Evolutionary conservation across 768 basidiomycete genomes (phyloP), one percentile per base, ranked within the genome.

Genomic region (Leccinum incarnatum): DNA sequence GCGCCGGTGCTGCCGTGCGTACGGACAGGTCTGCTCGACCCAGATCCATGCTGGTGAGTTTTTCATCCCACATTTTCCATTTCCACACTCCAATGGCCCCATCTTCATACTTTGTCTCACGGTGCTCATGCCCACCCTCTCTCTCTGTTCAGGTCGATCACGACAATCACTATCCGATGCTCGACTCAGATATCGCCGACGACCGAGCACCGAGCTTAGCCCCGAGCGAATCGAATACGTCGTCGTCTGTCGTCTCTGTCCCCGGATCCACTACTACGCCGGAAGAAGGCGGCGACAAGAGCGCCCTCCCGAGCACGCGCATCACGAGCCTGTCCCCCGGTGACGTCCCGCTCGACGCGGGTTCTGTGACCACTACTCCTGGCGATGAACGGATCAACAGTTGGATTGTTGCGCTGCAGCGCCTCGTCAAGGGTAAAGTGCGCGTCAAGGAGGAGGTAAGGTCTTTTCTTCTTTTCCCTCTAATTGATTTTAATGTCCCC

Each of bases 401-500:
- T 27, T 72, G 72, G 72, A 56, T 65, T n/a, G 0, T 27, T 4
- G 61, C 57, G 14, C 45, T 72, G 32, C 72, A 72, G n/a, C 71
- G 72, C 47, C 72, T 72, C 48, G 23, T 72, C 57, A 72, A 73
- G 53, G 72, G 58, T 1, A 69, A 65, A 51, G 57, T 72, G 34
- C 65, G 19, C 10, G 19, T 73, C 51, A 58, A 53, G 32, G 67
- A 70, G 19, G 60, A 67, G 64, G 68, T 67, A 54, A 59, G 62
- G 8, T 40, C 17, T 2, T 42, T 42, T 42, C n/a, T 42, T 12
- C 11, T 45, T 21, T 21, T 21, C 19, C 5, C 11, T 21, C 11
- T 5, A 19, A 19, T 0, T 0, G 42, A 45, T 45, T 4, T 11
- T 0, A 19, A 42, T 42, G 42, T 0, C n/a, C 42, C 42, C n/a